Percentiles rank a stretch among this genome's conserved stretches.
phyloP scores from a whole-genome alignment of 441 rosid species.

The Rhodomyrtus psidioides region DNA sequence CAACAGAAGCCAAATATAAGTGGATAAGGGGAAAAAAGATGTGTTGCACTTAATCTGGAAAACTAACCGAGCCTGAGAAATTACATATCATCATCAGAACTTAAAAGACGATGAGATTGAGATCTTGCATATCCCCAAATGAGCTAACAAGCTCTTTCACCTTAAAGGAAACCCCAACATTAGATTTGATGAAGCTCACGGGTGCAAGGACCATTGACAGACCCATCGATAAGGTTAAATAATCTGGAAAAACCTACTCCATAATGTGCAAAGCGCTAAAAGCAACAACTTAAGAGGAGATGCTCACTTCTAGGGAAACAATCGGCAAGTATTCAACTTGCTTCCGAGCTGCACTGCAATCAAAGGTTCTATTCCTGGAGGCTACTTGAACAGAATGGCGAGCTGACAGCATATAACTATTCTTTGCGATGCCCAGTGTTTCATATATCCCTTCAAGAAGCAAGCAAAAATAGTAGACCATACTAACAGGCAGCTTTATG shows the following conservation, averaged over 20 bases:
- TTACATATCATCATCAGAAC: not conserved
- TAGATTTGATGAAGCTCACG: not conserved
- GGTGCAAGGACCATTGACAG: not conserved
- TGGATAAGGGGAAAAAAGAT: not conserved
- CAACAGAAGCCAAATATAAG: not conserved
- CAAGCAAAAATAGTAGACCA: conserved; percentile 32
- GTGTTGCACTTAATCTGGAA: not conserved
- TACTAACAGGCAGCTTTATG: conserved; percentile 50
- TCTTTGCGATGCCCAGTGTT: conserved; percentile 30
- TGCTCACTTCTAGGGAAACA: conserved; percentile 62
- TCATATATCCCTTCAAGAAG: conserved; percentile 45
- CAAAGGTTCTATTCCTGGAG: conserved; percentile 68
- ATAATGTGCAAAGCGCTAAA: not conserved
- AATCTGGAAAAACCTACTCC: not conserved
- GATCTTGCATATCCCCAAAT: not conserved
- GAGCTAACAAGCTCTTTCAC: not conserved
- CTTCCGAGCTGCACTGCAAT: conserved; percentile 68
- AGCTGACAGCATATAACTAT: conserved; percentile 35
- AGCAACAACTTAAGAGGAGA: not conserved
- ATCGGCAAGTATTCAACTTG: conserved; percentile 66
- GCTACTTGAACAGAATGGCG: conserved; percentile 47
- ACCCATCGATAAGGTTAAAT: not conserved
- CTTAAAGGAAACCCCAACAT: not conserved
- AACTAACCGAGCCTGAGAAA: not conserved
- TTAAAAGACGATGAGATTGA: not conserved